Percentiles rank a stretch among this genome's conserved stretches.
These are phyloP conservation scores for Acer negundo DNA, from an alignment of 345 rosid genomes.

Conservation along the genomic window DNA sequence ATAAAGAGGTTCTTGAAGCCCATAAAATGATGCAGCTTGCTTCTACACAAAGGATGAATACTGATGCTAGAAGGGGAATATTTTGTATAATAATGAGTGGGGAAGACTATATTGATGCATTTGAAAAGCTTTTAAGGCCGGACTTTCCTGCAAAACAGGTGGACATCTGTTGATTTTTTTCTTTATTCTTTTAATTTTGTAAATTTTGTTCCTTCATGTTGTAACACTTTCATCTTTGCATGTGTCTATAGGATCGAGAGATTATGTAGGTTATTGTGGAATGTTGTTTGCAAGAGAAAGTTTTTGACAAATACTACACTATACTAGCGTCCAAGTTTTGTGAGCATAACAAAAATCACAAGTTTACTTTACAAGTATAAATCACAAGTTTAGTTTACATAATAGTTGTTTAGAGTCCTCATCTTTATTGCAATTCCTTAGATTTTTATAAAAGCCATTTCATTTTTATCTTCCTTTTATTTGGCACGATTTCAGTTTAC, in stretches of 20 bases:
- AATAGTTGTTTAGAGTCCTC: background rate
- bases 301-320: constrained; percentile 81
- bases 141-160: constrained; percentile 87
- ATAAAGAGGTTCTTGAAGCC: constrained; percentile 78
- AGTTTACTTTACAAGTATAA: constrained; percentile 79
- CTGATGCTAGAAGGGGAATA: constrained; percentile 86
- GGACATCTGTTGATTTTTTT: constrained; percentile 9
- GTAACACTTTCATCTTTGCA: background rate
- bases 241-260: constrained; percentile 73
- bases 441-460: background rate
- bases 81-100: constrained; percentile 94
- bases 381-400: background rate
- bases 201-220: background rate
- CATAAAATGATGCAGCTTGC: constrained; percentile 94
- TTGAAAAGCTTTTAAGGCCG: constrained; percentile 83
- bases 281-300: constrained; percentile 88
- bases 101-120: constrained; percentile 89
- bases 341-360: constrained; percentile 86
- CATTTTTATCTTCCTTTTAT: constrained; percentile 1
- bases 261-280: constrained; percentile 84
- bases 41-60: constrained; percentile 88
- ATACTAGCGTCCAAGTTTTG: constrained; percentile 80
- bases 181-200: background rate
- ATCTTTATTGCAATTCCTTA: background rate
- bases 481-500: constrained; percentile 56